A percentile compares a stretch with the other conserved stretches of the same genome.
These are phyloP conservation scores for Hypoxylon sp. DNA, from an alignment of 2,329 filamentous ascomycete species.

Conservation along the genomic window DNA sequence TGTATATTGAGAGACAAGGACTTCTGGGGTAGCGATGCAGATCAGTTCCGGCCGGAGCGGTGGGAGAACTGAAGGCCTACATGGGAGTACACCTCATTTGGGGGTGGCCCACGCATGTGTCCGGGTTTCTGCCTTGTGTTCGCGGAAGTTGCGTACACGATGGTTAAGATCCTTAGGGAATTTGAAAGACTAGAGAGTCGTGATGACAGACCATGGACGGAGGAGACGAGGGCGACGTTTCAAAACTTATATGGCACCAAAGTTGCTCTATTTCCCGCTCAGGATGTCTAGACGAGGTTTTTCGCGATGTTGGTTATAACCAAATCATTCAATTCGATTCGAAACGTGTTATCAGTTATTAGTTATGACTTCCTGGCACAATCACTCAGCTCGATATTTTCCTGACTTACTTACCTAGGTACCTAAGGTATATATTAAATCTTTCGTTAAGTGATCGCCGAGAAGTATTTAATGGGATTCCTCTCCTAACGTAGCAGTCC, in stretches of 20 bases:
- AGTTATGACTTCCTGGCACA: too few relatives aligned
- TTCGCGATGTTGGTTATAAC: too few relatives aligned
- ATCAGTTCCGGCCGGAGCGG: slow-evolving; percentile 32
- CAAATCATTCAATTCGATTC: too few relatives aligned
- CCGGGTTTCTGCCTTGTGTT: slow-evolving; percentile 22
- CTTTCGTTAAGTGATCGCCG: too few relatives aligned
- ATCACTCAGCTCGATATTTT: too few relatives aligned
- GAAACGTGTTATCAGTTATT: too few relatives aligned
- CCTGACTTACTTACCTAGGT: too few relatives aligned
- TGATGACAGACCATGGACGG: slow-evolving; percentile 25
- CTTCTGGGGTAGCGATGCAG: slow-evolving; percentile 36
- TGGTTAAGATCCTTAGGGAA: slow-evolving; percentile 19
- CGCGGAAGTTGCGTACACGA: slow-evolving; percentile 21
- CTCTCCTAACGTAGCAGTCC: too few relatives aligned
- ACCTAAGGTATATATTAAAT: too few relatives aligned
- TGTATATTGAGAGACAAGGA: slow-evolving; percentile 28
- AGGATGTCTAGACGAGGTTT: slow-evolving; percentile 1
- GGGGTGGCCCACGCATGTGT: slow-evolving; percentile 62
- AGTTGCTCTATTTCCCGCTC: slow-evolving; percentile 19
- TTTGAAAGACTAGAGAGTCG: slow-evolving; percentile 25
- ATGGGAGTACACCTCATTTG: slow-evolving; percentile 67
- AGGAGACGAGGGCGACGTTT: slow-evolving; percentile 22
- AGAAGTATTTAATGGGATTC: too few relatives aligned
- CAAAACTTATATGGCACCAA: slow-evolving; percentile 19
- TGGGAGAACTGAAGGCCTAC: slow-evolving; percentile 51